These are phyloP conservation scores for Dothistroma pini DNA, from an alignment of 2,329 filamentous ascomycete species.

Conservation along the genomic window DNA sequence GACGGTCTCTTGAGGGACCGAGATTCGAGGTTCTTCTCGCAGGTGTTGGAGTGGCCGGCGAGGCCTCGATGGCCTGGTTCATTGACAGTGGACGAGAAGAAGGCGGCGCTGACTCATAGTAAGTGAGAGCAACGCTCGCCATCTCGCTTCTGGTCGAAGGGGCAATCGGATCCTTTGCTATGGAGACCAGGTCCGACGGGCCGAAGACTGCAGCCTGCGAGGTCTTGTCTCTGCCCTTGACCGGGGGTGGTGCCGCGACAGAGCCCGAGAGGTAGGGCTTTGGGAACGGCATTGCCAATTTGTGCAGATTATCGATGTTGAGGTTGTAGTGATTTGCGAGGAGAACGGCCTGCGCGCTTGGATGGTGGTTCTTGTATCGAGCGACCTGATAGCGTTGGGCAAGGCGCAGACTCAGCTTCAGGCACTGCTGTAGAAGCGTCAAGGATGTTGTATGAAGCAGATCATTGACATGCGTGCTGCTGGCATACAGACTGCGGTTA, in stretches of 20 bases:
- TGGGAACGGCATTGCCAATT: conserved; percentile 74
- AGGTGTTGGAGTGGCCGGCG: conserved; percentile 65
- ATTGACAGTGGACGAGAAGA: conserved; percentile 21
- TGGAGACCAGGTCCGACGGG: conserved; percentile 77
- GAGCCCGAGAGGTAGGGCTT: conserved; percentile 58
- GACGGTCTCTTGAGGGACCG: conserved; percentile 39
- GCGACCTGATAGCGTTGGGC: conserved; percentile 91
- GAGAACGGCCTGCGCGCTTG: conserved; percentile 61
- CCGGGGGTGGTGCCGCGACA: conserved; percentile 51
- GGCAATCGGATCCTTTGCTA: conserved; percentile 56
- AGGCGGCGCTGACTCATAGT: conserved; percentile 56
- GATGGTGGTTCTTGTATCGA: conserved; percentile 61
- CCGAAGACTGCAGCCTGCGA: conserved; percentile 57
- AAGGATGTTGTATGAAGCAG: conserved; percentile 84
- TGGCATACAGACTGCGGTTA: conserved; percentile 93
- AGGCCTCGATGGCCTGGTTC: conserved; percentile 34
- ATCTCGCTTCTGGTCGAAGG: conserved; percentile 65
- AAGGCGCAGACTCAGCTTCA: conserved; percentile 78
- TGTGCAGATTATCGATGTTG: conserved; percentile 73
- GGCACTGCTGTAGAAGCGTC: conserved; percentile 69
- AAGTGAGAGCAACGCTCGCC: conserved; percentile 72
- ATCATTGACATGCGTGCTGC: conserved; percentile 83
- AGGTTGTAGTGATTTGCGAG: conserved; percentile 78
- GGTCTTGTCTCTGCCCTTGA: conserved; percentile 74
- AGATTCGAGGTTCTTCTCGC: conserved; percentile 61